phyloP scores from a whole-genome alignment of 1,284 basidiomycete species.

The Microbotryum saponariae region DNA sequence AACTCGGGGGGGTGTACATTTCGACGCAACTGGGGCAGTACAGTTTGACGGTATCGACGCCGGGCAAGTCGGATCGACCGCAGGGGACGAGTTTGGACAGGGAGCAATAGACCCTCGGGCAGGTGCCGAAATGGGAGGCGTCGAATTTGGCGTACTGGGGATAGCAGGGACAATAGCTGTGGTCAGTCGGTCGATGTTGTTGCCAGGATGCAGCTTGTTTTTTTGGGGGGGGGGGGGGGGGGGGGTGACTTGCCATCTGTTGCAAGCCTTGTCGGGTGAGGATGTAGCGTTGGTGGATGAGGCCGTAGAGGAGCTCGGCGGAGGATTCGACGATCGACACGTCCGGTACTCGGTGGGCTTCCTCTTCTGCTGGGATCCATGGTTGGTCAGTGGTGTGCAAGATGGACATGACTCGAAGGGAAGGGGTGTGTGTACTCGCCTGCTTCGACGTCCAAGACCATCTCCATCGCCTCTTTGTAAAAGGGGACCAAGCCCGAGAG shows the following conservation, averaged over 20 bases:
- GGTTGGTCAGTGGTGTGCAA: too few species aligned
- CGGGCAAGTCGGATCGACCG: conserved; percentile 90
- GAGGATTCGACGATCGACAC: conserved; percentile 97
- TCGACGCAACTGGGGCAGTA: conserved; percentile 99
- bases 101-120: conserved; percentile 91
- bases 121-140: conserved; percentile 81
- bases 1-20: conserved; percentile 90
- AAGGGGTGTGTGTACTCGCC: conserved; percentile 50
- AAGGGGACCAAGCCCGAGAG: conserved; percentile 90
- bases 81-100: conserved; percentile 87
- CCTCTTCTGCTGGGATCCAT: conserved; percentile 57
- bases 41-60: conserved; percentile 96
- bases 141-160: conserved; percentile 91
- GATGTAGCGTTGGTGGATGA: conserved; percentile 96
- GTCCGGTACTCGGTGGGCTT: conserved; percentile 68
- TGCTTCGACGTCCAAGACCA: conserved; percentile 99
- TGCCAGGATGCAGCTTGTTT: too few species aligned
- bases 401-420: background rate
- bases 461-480: conserved; percentile 99
- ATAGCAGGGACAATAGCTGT: too few species aligned
- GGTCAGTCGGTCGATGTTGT: too few species aligned
- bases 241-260: conserved; percentile 66
- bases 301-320: conserved; percentile 92
- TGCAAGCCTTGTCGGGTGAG: conserved; percentile 86
- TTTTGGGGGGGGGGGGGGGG: background rate